phyloP scores from a whole-genome alignment of 176 grass and related monocot species.

The Oryza brachyantha region DNA sequence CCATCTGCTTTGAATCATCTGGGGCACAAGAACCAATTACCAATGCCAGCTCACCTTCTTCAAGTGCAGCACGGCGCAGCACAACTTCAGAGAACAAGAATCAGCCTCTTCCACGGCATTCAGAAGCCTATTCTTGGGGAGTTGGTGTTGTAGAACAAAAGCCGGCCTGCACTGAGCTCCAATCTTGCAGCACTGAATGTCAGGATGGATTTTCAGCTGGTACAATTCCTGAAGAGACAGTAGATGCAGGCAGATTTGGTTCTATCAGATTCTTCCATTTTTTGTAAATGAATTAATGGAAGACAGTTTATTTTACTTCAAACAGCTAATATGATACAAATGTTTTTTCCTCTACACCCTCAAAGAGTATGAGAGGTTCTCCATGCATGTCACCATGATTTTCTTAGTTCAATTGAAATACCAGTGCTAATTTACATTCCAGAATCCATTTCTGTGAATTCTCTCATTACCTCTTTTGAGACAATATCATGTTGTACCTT shows the following conservation, averaged over 20 bases:
- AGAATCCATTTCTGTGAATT: neutral
- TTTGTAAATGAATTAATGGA: constrained; percentile 56
- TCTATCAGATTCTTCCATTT: constrained; percentile 68
- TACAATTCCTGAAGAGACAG: constrained; percentile 37
- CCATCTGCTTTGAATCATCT: constrained; percentile 60
- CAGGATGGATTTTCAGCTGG: constrained; percentile 29
- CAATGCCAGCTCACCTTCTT: constrained; percentile 45
- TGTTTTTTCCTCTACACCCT: constrained; percentile 29
- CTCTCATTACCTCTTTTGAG: neutral
- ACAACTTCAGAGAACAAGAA: constrained; percentile 25
- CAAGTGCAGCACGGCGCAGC: constrained; percentile 14
- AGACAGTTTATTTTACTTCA: constrained; percentile 34
- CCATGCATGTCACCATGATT: constrained; percentile 31
- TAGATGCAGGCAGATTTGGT: constrained; percentile 54
- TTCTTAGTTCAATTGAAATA: constrained; percentile 28
- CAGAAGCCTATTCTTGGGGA: constrained; percentile 40
- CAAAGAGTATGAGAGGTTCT: constrained; percentile 27
- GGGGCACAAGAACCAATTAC: constrained; percentile 21
- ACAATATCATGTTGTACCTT: constrained; percentile 3
- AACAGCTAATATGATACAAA: constrained; percentile 57
- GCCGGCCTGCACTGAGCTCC: neutral
- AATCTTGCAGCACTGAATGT: constrained; percentile 45
- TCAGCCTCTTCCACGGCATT: constrained; percentile 11
- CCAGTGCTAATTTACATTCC: constrained; percentile 33
- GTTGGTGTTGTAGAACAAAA: constrained; percentile 37